Evolutionary conservation across 129 eudicot species (phyloP), one percentile per base, ranked within the genome.

Genomic region (Saposhnikovia divaricata): DNA sequence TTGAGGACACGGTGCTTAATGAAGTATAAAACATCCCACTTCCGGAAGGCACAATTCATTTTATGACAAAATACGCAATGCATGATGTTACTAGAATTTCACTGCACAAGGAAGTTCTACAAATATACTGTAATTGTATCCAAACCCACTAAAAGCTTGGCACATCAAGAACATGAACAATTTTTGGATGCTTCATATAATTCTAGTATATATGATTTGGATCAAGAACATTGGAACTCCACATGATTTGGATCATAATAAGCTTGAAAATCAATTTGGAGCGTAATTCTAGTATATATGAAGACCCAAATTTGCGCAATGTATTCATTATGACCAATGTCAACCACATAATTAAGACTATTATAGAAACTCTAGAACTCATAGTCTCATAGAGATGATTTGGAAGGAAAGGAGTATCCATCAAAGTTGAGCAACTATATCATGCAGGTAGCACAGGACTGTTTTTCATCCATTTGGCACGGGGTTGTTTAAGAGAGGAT

Each of bases 311-410:
- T 1, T n/a, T 78, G 81, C 25, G 39, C 31, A 28, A 61, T 44
- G 16, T 78, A 1, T 78, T 78, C 81, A 19, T 65, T 1, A 78
- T 63, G 72, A 78, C 63, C 27, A 78, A 78, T 42, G 21, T 61
- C 4, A 9, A 28, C 59, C 63, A 42, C 55, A 27, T 78, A 14
- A 14, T 78, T 4, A 27, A 78, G 73, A 63, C 31, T 25, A 78
- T 63, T 0, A 42, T 21, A 25, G 43, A 43, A 25, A 63, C 57
- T 42, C 59, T 61, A 7, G 15, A 78, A 16, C 45, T 78, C 15
- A 8, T n/a, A 2, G n/a, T n/a, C n/a, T n/a, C n/a, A n/a, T n/a
- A n/a, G n/a, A n/a, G n/a, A n/a, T n/a, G 74, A 25, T 27, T n/a
- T 65, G 74, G 63, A 63, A 14, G 81, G 75, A 43, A 38, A 63